Evolutionary conservation across 2,329 filamentous ascomycete species (phyloP), one percentile per base, ranked within the genome.

Genomic region (Diaporthe aspalathi): DNA sequence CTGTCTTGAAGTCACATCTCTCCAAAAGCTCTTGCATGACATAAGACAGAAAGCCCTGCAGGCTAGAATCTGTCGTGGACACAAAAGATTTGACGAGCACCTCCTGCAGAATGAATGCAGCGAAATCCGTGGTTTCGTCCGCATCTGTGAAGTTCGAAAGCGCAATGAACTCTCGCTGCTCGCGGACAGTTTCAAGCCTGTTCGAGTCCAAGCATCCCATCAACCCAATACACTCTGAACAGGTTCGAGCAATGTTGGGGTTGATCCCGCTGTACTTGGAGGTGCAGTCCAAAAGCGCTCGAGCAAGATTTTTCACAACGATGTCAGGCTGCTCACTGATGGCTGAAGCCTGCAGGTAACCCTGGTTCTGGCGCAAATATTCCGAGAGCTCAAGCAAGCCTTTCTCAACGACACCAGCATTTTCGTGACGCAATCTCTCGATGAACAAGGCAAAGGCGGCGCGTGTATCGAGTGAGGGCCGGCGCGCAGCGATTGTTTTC

Each of bases 161-260:
- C 63, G 98, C 90, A 29, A 98, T 89, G 67, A 98, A 93, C n/a
- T 94, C 92, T 74, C 89, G 91, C 75, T 94, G 92, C 76, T 93
- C 92, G 70, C 93, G 89, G 14, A 92, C 88, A 0, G 90, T 90
- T 77, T 99, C 96, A 1, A 98, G 89, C 72, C 93, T 90, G 77
- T 97, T 97, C 1, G 95, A 92, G 80, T 99, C 97, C 27, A 99
- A 84, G 74, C 95, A 97, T 8, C 97, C 96, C 67, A 99, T 90
- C 24, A 97, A 86, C 0, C 97, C 97, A 49, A 99, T 86, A 74
- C 94, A 96, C 77, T 93, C 90, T 17, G 94, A 92, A 73, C 93
- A 94, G 3, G 97, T 84, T 22, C 89, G 85, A 65, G 91, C 87
- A 68, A 98, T 93, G 16, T 90, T 89, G 9, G 85, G 80, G 52